phyloP scores from a whole-genome alignment of 2,329 filamentous ascomycete genomes.

The Hypoxylon rubiginosum region DNA sequence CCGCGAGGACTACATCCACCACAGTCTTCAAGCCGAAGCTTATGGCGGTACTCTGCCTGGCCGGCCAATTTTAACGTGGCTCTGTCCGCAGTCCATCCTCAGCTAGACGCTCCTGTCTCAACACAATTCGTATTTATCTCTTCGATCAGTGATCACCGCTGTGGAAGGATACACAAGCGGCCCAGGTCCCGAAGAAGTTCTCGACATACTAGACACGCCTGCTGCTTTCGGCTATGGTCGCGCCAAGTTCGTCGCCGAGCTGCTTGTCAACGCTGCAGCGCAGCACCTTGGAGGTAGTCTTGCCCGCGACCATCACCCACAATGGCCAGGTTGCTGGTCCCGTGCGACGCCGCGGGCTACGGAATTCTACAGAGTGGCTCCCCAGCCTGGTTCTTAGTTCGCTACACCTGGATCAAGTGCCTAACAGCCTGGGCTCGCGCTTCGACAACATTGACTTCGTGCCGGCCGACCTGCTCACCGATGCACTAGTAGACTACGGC shows the following conservation, averaged over 20 bases:
- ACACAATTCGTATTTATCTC: constrained; percentile 44
- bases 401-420: constrained; percentile 54
- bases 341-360: constrained; percentile 45
- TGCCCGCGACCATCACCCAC: constrained; percentile 39
- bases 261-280: constrained; percentile 43
- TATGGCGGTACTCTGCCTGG: background rate
- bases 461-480: constrained; percentile 57
- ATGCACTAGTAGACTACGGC: constrained; percentile 51
- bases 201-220: constrained; percentile 25
- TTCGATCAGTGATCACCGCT: constrained; percentile 40
- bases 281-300: constrained; percentile 22
- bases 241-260: constrained; percentile 49
- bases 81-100: constrained; percentile 36
- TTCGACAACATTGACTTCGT: constrained; percentile 58
- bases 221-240: constrained; percentile 44
- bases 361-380: constrained; percentile 60
- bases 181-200: constrained; percentile 36
- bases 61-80: background rate
- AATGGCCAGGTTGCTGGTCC: constrained; percentile 51
- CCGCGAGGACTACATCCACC: no score
- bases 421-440: constrained; percentile 52
- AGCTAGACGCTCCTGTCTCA: constrained; percentile 33
- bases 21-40: background rate
- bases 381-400: constrained; percentile 58
- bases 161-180: constrained; percentile 23